Conservation (phyloP, 305 asterid genomes). For the Fraxinus albicans region DNA sequence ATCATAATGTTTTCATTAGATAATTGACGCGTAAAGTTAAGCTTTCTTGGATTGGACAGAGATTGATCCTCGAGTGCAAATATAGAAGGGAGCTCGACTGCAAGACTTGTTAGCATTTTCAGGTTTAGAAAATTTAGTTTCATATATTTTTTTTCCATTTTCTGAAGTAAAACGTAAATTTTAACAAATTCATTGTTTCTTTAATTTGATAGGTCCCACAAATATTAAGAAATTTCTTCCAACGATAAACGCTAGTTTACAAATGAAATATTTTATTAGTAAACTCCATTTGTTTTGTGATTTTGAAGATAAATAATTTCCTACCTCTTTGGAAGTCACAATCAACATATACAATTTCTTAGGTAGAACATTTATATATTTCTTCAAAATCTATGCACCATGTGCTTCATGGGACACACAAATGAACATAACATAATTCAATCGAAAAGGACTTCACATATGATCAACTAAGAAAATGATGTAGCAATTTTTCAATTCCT, state of each 20-base stretch:
- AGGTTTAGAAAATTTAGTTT: neutral
- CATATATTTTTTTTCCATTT: too few relatives aligned
- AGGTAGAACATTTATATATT: neutral
- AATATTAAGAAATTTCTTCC: neutral
- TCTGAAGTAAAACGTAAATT: too few relatives aligned
- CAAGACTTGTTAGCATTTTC: neutral
- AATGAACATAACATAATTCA: neutral
- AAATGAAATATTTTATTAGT: neutral
- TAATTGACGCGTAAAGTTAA: neutral
- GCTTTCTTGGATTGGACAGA: neutral
- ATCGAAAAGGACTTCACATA: neutral
- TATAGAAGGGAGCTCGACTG: neutral
- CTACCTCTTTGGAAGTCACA: neutral
- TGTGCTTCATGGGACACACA: neutral
- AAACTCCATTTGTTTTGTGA: neutral
- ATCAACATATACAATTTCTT: neutral
- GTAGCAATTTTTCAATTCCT: constrained; percentile 34
- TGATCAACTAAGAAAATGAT: neutral
- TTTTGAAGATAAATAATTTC: neutral
- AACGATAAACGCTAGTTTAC: neutral
- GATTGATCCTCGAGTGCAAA: neutral
- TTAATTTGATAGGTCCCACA: neutral
- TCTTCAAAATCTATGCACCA: neutral
- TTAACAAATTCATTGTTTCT: too few relatives aligned
- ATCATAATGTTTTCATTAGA: neutral